Evolutionary conservation across 805 yeast species (phyloP).

Genomic region (Vanderwaltozyma yarrowii): DNA sequence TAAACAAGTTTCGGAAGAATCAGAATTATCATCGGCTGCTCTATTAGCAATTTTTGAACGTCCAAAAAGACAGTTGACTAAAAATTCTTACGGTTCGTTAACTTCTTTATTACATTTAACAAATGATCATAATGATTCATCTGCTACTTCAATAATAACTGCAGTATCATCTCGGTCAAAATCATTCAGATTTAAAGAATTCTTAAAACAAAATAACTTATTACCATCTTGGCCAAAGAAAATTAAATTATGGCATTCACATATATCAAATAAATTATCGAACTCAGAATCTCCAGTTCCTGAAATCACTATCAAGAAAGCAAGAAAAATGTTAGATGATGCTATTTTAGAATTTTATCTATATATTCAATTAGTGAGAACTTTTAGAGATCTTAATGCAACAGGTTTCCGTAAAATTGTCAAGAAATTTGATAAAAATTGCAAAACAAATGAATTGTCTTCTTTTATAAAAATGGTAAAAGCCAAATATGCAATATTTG

Average conservation of each 20-base stretch:
- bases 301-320: conserved; percentile 3
- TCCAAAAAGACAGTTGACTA: background rate
- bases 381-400: conserved; percentile 61
- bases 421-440: conserved; percentile 75
- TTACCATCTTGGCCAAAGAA: conserved; percentile 25
- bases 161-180: background rate
- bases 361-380: conserved; percentile 24
- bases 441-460: conserved; percentile 19
- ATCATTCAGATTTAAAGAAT: conserved; percentile 3
- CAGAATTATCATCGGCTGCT: background rate
- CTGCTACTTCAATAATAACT: background rate
- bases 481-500: conserved; percentile 16
- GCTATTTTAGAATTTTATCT: conserved; percentile 26
- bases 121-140: background rate
- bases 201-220: conserved; percentile 16
- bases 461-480: conserved; percentile 20
- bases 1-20: conserved; percentile 4
- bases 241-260: background rate
- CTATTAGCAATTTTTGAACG: background rate
- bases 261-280: background rate
- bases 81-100: conserved; percentile 3
- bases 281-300: background rate
- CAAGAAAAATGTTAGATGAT: conserved; percentile 13
- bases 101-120: conserved; percentile 1
- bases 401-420: conserved; percentile 85